Evolutionary conservation across 805 yeast species (phyloP), one percentile per base, ranked within the genome.

Genomic region (Metschnikowia kunwiensis): DNA sequence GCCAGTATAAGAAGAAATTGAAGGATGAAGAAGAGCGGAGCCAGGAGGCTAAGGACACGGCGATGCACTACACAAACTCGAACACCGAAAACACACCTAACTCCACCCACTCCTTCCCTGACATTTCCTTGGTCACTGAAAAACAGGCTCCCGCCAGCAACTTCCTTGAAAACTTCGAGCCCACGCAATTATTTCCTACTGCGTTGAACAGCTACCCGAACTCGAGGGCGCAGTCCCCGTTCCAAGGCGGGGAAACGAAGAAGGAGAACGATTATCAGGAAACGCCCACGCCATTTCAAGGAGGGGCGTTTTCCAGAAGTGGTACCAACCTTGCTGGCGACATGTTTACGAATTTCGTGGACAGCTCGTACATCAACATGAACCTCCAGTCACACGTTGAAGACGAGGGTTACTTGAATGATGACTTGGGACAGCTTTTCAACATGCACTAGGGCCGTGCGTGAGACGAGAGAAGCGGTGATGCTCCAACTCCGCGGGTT

Each of bases 61-160:
- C 24, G 5, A 32, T 27, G 35, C 40, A 31, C n/a, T 19, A 25
- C 3, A 21, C 32, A 5, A 25, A 22, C 14, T 36, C 52, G 1
- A 38, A 40, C 23, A 28, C 45, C 19, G 64, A 58, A 18, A 55
- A 56, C 12, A 62, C 70, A 3, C 71, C 72, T 1, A 58, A 65
- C 22, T 61, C 68, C 5, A 48, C 57, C 9, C 55, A 55, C 24
- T 63, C 70, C 8, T 66, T 81, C 41, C 72, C 74, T 20, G 75
- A 71, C 24, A 78, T 80, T 58, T 65, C 79, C 12, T 68, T 78
- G 31, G 72, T 78, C 34, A 74, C 82, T 7, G 70, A 70, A 38
- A 70, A 65, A 40, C 61, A 75, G 39, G 68, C 82, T 14, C 65
- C 73, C 22, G 65, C 67, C 27, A 61, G 53, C 38, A 63, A 62